A percentile compares a stretch with the other conserved stretches of the same genome.
Conservation (phyloP, 2,329 filamentous ascomycete species). For the Spiromastix sp. region DNA sequence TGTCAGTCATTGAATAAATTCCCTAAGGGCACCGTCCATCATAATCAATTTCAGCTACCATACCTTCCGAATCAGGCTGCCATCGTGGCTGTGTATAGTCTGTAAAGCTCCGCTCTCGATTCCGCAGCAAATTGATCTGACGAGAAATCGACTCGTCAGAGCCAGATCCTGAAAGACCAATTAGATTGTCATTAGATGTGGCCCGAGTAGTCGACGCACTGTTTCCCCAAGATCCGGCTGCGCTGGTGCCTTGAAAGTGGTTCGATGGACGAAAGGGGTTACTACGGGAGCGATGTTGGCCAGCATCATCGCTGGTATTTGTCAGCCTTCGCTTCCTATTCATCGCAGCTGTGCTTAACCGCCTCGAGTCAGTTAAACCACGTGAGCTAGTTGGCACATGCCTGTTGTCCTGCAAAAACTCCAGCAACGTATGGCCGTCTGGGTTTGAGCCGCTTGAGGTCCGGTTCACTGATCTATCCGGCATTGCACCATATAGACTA, state of each 20-base stretch:
- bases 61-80: conserved; percentile 82
- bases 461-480: background rate
- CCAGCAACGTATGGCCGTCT: conserved; percentile 3
- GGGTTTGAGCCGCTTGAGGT: conserved; percentile 4
- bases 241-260: background rate
- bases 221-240: conserved; percentile 1
- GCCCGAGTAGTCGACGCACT: conserved; percentile 11
- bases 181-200: conserved; percentile 23
- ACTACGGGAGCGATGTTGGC: conserved; percentile 5
- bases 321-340: conserved; percentile 35
- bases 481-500: background rate
- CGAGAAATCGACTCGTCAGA: conserved; percentile 9
- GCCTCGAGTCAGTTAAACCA: background rate
- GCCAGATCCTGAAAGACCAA: conserved; percentile 25
- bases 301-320: conserved; percentile 22
- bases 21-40: no score
- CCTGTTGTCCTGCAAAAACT: conserved; percentile 2
- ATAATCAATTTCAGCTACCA: no score
- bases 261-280: background rate
- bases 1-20: no score
- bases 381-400: background rate
- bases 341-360: conserved; percentile 11
- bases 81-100: conserved; percentile 59
- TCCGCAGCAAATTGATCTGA: conserved; percentile 15
- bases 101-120: conserved; percentile 17